Base-by-base conservation (phyloP, 192 early-diverging fungal species). In the Rhizoclosmatium globosum region DNA sequence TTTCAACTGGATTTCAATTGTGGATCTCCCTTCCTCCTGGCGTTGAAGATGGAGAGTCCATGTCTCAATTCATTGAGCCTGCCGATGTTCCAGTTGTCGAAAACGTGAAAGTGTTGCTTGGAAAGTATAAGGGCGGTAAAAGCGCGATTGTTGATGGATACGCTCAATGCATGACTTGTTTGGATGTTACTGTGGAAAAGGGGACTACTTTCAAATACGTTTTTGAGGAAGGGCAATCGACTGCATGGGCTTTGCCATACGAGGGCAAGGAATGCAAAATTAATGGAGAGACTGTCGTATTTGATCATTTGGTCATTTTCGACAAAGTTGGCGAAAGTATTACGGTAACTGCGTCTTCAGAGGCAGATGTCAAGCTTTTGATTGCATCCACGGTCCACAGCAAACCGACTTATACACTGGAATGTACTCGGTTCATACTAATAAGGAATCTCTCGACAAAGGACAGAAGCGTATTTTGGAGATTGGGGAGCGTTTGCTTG, bases 1-100 rank as follows among this genome's bases (percentile, higher is more conserved):
- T 31, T 9, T 64, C 15, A 2, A 64, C 64, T 15, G 64, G 64
- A 17, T 64, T 64, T 9, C 64, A 64, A 39, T 39, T 64, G 2
- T 64, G 64, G 64, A 64, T 64, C 38, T 19, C 64, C 2, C 64
- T 64, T 2, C 64, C 64, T 2, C 64, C 64, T 39, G 38, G 38
- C 1, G 7, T 64, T 39, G 64, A 64, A 9, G 64, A 64, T 4
- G 64, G 64, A 1, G 2, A 19, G 13, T 64, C 64, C n/a, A 31
- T 64, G 2, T 64, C 64, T 19, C 64, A 64, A 4, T 38, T 64
- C 1, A 39, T 64, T 19, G n/a, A 19, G n/a, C 64, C 64, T 64
- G 64, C n/a, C 13, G n/a, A 64, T 23, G 64, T 64, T 19, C 64
- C 64, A 19, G 38, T 13, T 2, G 2, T 64, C 21, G 64, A 19